A percentile compares a stretch with the other conserved stretches of the same genome.
phyloP scores from a whole-genome alignment of 2,329 filamentous ascomycete species.

The Talaromyces piceae region DNA sequence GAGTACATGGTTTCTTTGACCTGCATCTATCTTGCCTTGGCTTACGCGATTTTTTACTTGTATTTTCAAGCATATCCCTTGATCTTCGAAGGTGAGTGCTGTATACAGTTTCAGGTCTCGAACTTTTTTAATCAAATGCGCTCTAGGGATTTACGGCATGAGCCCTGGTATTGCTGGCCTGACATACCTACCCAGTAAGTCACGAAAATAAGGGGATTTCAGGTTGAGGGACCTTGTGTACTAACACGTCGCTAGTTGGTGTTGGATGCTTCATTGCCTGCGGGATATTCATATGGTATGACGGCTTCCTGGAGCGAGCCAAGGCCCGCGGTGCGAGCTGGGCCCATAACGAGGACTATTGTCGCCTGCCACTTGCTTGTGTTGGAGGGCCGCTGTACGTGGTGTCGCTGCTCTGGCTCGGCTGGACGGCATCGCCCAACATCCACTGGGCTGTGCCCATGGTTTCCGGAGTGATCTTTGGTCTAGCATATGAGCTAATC shows the following conservation, averaged over 20 bases:
- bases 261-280: slow-evolving; percentile 55
- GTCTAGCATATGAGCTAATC: slow-evolving; percentile 54
- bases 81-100: slow-evolving; percentile 49
- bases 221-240: not conserved
- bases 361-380: slow-evolving; percentile 62
- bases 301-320: slow-evolving; percentile 51
- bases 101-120: too few species aligned
- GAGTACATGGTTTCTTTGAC: slow-evolving; percentile 66
- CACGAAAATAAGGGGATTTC: not conserved
- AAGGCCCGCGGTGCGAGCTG: slow-evolving; percentile 46
- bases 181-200: slow-evolving; percentile 29
- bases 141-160: slow-evolving; percentile 27
- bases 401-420: slow-evolving; percentile 45
- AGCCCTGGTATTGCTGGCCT: slow-evolving; percentile 27
- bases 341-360: slow-evolving; percentile 52
- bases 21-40: slow-evolving; percentile 63
- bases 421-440: slow-evolving; percentile 25
- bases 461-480: slow-evolving; percentile 55
- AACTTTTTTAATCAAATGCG: slow-evolving; percentile 38
- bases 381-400: slow-evolving; percentile 55
- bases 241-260: slow-evolving; percentile 38
- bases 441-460: slow-evolving; percentile 44
- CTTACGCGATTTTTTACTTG: slow-evolving; percentile 63
- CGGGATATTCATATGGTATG: slow-evolving; percentile 59
- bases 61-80: slow-evolving; percentile 68